Percentiles rank a stretch among this genome's conserved stretches.
phyloP scores from a whole-genome alignment of 345 rosid genomes.

The Eucalyptus fibrosa region DNA sequence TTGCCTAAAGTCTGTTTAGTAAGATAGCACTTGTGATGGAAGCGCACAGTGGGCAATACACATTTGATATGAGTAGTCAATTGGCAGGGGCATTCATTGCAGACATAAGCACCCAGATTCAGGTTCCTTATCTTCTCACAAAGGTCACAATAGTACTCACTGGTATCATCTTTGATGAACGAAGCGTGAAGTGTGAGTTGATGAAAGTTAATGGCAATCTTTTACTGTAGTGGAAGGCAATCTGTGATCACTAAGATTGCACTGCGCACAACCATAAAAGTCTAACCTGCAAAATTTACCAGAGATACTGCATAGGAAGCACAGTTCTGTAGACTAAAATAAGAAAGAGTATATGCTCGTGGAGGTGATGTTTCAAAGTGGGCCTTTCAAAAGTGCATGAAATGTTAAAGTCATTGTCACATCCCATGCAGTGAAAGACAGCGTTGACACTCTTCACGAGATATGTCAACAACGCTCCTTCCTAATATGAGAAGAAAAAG shows the following conservation, averaged over 20 bases:
- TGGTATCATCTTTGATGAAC: not conserved
- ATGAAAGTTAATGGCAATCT: not conserved
- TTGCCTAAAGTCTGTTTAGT: not conserved
- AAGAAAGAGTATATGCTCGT: not conserved
- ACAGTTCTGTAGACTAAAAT: not conserved
- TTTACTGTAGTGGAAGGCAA: not conserved
- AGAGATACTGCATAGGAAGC: not conserved
- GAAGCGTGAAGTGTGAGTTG: not conserved
- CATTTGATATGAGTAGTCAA: not conserved
- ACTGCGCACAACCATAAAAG: not conserved
- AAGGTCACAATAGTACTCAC: not conserved
- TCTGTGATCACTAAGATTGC: not conserved
- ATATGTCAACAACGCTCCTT: not conserved
- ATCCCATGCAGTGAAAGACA: not conserved
- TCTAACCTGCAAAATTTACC: not conserved
- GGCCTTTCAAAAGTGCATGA: not conserved
- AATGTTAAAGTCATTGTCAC: not conserved
- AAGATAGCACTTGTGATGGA: not conserved
- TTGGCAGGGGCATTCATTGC: too few species aligned
- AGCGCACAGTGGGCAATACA: accelerated
- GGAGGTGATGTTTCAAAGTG: not conserved
- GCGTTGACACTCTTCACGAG: not conserved
- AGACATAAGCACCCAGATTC: not conserved
- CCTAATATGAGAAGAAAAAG: not conserved
- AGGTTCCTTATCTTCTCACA: not conserved